Evolutionary conservation across 495 filamentous ascomycete species (phyloP).

Genomic region (Elasticomyces elasticus): DNA sequence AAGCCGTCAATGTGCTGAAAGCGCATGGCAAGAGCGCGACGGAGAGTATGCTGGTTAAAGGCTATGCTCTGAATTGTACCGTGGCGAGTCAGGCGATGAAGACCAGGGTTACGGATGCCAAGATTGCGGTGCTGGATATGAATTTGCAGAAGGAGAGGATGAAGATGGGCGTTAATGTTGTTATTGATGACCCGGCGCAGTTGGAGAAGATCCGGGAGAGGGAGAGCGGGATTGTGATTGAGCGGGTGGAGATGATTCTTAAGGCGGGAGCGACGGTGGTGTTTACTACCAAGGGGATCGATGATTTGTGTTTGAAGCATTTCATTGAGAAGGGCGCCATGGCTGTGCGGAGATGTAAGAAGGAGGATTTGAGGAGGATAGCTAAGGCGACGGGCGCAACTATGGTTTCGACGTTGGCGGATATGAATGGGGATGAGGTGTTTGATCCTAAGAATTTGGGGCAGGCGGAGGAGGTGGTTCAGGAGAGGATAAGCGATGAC

Average conservation of each 20-base stretch:
- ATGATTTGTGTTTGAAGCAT: slow-evolving; percentile 86
- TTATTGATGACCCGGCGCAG: slow-evolving; percentile 91
- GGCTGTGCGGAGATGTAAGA: slow-evolving; percentile 94
- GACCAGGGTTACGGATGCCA: slow-evolving; percentile 83
- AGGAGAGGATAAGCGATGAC: slow-evolving; percentile 96
- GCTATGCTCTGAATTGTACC: slow-evolving; percentile 97
- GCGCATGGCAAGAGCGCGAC: slow-evolving; percentile 87
- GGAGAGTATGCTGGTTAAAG: slow-evolving; percentile 87
- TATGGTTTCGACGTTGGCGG: slow-evolving; percentile 81
- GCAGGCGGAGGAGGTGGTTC: slow-evolving; percentile 84
- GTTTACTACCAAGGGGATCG: slow-evolving; percentile 95
- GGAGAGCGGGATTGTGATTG: slow-evolving; percentile 84
- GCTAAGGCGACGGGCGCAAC: slow-evolving; percentile 94
- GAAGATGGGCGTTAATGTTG: slow-evolving; percentile 98
- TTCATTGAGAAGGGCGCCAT: slow-evolving; percentile 94
- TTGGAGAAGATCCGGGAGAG: slow-evolving; percentile 92
- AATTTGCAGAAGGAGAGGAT: slow-evolving; percentile 98
- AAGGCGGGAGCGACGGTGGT: slow-evolving; percentile 96
- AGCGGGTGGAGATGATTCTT: slow-evolving; percentile 92
- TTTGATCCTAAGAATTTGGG: slow-evolving; percentile 86
- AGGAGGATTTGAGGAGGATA: slow-evolving; percentile 93
- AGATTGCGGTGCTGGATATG: slow-evolving; percentile 95
- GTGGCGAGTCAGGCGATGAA: slow-evolving; percentile 98
- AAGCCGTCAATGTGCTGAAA: slow-evolving; percentile 97
- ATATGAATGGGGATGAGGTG: slow-evolving; percentile 94